phyloP scores from a whole-genome alignment of 441 rosid genomes.

The Raphanus hybrid region DNA sequence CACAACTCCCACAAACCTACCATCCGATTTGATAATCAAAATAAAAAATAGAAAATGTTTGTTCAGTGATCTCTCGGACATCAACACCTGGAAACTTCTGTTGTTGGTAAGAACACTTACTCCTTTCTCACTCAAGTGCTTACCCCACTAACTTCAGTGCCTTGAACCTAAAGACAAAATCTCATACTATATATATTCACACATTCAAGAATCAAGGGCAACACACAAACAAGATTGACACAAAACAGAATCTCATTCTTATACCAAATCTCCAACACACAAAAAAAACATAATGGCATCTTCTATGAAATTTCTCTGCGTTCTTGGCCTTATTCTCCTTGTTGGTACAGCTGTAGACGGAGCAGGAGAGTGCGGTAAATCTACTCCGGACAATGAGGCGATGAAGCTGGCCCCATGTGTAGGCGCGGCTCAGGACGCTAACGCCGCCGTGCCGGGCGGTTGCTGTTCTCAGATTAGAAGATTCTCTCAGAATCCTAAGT shows the following conservation, averaged over 20 bases:
- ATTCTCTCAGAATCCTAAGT: conserved; percentile 60
- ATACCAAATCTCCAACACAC: not conserved
- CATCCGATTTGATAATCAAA: conserved; percentile 13
- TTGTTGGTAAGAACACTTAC: conserved; percentile 44
- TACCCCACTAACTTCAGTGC: conserved; percentile 35
- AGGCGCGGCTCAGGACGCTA: conserved; percentile 59
- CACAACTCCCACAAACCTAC: conserved; percentile 36
- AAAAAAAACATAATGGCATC: conserved; percentile 21
- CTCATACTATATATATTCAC: conserved; percentile 12
- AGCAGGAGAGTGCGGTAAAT: conserved; percentile 68
- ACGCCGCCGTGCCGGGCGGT: conserved; percentile 55
- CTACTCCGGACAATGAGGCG: conserved; percentile 69
- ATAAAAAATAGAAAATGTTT: conserved; percentile 3
- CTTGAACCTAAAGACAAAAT: not conserved
- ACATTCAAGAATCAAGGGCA: not conserved
- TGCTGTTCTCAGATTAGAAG: conserved; percentile 44
- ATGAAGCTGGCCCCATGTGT: conserved; percentile 67
- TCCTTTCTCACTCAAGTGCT: conserved; percentile 39
- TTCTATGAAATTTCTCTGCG: conserved; percentile 23
- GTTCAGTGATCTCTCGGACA: conserved; percentile 23
- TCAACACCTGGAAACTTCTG: conserved; percentile 29
- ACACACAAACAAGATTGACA: conserved; percentile 13
- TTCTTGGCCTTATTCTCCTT: conserved; percentile 28
- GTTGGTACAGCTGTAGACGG: conserved; percentile 24
- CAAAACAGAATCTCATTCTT: not conserved